These are phyloP conservation scores for Malus asiatica DNA, from an alignment of 306 rosid genomes.

Conservation along the genomic window DNA sequence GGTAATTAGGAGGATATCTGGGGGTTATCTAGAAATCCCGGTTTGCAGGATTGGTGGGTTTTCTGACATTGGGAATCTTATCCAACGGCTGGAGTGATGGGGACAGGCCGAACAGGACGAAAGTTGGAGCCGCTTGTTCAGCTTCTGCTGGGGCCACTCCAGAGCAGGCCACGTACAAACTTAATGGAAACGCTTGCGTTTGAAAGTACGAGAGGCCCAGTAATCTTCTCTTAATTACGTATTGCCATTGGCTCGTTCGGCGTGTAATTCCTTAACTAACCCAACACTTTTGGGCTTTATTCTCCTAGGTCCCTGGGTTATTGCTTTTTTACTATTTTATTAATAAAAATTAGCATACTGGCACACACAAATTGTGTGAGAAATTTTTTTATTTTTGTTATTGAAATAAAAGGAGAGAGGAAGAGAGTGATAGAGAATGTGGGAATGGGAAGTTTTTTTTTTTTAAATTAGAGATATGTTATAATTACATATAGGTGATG, in stretches of 20 bases:
- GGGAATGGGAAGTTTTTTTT: too few relatives aligned
- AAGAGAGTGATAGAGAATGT: too few relatives aligned
- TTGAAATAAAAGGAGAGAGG: too few relatives aligned
- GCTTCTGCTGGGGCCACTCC: not conserved
- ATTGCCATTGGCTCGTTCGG: slow-evolving; percentile 7
- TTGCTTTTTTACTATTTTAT: not conserved
- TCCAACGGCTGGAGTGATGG: slow-evolving; percentile 57
- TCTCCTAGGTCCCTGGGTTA: not conserved
- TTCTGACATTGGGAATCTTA: slow-evolving; percentile 31
- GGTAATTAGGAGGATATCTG: not conserved
- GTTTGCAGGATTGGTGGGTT: not conserved
- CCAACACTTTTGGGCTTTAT: not conserved
- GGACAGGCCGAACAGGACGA: slow-evolving; percentile 26
- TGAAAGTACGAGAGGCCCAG: slow-evolving; percentile 40
- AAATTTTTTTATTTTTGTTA: too few relatives aligned
- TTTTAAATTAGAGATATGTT: too few relatives aligned
- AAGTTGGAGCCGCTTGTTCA: slow-evolving; percentile 26
- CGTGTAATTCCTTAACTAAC: not conserved
- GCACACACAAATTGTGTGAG: too few relatives aligned
- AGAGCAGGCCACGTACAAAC: slow-evolving; percentile 40
- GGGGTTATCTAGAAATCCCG: slow-evolving; percentile 11
- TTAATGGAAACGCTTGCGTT: slow-evolving; percentile 8
- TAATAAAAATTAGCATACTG: too few relatives aligned
- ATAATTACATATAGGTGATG: too few relatives aligned
- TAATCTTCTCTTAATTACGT: not conserved